These are phyloP conservation scores for Nitzschia putrida DNA, from an alignment of 108 stramenopile genomes.

Conservation along the genomic window DNA sequence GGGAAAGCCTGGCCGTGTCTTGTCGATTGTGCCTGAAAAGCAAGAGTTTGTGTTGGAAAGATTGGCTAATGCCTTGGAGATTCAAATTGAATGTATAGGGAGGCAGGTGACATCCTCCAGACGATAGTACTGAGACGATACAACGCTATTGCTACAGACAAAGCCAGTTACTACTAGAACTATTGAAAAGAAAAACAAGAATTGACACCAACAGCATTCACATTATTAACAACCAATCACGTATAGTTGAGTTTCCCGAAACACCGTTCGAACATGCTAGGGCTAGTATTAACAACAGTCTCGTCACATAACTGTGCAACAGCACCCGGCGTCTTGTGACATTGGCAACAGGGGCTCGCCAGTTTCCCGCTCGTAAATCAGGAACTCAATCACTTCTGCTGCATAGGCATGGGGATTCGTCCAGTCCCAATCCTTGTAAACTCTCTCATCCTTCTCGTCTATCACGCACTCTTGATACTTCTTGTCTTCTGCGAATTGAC, in stretches of 20 bases:
- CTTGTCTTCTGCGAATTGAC: constrained; percentile 80
- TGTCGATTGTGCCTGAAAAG: constrained; percentile 71
- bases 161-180: too few species aligned
- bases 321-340: constrained; percentile 51
- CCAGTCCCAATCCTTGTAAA: constrained; percentile 84
- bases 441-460: constrained; percentile 64
- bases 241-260: too few species aligned
- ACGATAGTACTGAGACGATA: too few species aligned
- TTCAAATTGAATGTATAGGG: constrained; percentile 25
- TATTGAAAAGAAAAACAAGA: too few species aligned
- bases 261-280: background rate
- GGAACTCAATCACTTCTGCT: constrained; percentile 84
- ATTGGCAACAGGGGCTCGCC: constrained; percentile 78
- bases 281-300: constrained; percentile 2
- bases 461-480: constrained; percentile 66
- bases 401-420: constrained; percentile 78
- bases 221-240: too few species aligned
- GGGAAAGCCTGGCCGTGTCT: constrained; percentile 66
- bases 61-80: constrained; percentile 52
- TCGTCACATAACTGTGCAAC: constrained; percentile 58
- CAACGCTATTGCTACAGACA: too few species aligned
- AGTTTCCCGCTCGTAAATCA: constrained; percentile 84
- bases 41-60: constrained; percentile 85
- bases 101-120: constrained; percentile 7
- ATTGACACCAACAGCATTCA: too few species aligned